Percentiles rank a stretch among this genome's conserved stretches.
These are phyloP conservation scores for Phytophthora boehmeriae DNA, from an alignment of 352 stramenopile genomes.

Conservation along the genomic window DNA sequence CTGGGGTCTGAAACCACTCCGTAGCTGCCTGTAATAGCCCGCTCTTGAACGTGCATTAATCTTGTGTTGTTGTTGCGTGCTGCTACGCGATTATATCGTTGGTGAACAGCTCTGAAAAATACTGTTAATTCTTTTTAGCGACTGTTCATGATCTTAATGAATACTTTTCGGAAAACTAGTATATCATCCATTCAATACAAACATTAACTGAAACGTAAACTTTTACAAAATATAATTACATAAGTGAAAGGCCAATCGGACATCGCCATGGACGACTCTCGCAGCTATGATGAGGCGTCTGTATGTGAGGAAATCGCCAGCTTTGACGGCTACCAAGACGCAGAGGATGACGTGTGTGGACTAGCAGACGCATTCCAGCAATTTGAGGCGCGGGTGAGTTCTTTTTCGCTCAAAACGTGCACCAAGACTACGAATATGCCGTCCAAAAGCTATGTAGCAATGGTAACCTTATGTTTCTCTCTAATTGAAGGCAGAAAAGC, in stretches of 20 bases:
- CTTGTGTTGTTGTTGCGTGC: too few species aligned
- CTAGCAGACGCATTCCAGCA: slow-evolving; percentile 58
- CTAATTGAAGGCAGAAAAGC: slow-evolving; percentile 45
- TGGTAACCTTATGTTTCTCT: background rate
- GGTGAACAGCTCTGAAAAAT: too few species aligned
- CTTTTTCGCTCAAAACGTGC: background rate
- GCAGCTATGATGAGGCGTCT: slow-evolving; percentile 13
- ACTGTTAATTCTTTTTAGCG: too few species aligned
- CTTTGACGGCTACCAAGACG: slow-evolving; percentile 5
- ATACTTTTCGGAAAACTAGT: too few species aligned
- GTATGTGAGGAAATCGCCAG: slow-evolving; percentile 7
- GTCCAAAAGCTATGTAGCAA: background rate
- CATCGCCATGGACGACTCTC: slow-evolving; percentile 9
- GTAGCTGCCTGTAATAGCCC: too few species aligned
- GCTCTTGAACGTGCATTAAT: too few species aligned
- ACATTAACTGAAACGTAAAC: background rate
- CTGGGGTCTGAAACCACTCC: too few species aligned
- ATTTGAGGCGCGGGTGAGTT: slow-evolving; percentile 52
- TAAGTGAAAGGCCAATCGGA: too few species aligned
- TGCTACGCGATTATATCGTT: too few species aligned
- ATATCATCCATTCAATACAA: too few species aligned
- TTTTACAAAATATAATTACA: background rate
- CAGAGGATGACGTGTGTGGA: slow-evolving; percentile 25
- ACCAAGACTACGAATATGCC: background rate
- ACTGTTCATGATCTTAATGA: too few species aligned